Evolutionary conservation across 352 stramenopile genomes (phyloP), one percentile per base, ranked within the genome.

Genomic region (Phytophthora rubi): DNA sequence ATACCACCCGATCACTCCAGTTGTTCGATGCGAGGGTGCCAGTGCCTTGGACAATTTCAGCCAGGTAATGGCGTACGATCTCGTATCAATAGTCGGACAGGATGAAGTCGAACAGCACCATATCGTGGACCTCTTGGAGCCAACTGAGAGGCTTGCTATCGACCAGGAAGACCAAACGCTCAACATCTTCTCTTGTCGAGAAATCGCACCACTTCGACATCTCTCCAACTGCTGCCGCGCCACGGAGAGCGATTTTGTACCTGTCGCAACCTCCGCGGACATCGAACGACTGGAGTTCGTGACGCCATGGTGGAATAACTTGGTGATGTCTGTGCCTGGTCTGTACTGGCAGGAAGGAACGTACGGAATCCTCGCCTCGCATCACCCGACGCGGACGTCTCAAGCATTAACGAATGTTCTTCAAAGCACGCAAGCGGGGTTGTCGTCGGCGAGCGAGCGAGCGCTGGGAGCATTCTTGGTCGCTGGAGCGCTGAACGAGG

Each of bases 1-100:
- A 12, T 88, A 84, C 30, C 30, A 76, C 30, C 68, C 76, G 13
- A 68, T 86, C 44, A 86, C 80, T 12, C 76, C 80, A 1, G 72
- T 88, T n/a, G 45, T 88, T 32, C 78, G 59, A 4, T 82, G 72
- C 57, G 68, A 80, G 30, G 30, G 56, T 28, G 59, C 49, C 9
- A 63, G 35, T n/a, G 23, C 59, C 21, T 58, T 35, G 2, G 55
- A 62, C 2, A 13, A 44, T 30, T 12, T 69, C 21, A 65, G 49
- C 16, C 52, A 73, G 49, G 26, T 75, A 10, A 51, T 65, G 28
- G 65, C 47, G 54, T 79, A 76, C 28, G 62, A 76, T n/a, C 33
- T 71, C 26, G 76, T 74, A 1, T 71, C 74, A 26, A 39, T 59
- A 16, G 15, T 63, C 13, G 23, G 26, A n/a, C 15, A 15, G 12